Conservation (phyloP, 768 basidiomycete species). For the Boletus insuetus region DNA sequence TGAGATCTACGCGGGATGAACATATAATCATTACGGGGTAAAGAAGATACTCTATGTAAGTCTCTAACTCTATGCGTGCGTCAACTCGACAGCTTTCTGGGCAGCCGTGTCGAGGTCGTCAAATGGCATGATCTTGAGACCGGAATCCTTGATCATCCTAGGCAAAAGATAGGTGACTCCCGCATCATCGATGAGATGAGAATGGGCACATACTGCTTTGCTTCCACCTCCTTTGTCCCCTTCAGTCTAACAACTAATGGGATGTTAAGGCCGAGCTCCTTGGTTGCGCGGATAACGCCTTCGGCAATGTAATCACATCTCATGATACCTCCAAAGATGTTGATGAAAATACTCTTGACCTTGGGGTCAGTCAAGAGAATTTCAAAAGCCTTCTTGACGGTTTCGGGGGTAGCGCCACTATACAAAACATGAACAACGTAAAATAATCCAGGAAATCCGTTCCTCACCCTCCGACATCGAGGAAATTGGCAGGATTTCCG, state of each 20-base stretch:
- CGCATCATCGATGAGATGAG: background rate
- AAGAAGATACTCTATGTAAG: constrained; percentile 34
- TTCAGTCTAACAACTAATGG: constrained; percentile 94
- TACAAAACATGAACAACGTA: background rate
- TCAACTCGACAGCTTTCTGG: constrained; percentile 71
- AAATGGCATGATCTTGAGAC: constrained; percentile 89
- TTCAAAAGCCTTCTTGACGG: constrained; percentile 99
- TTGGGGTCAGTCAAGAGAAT: constrained; percentile 86
- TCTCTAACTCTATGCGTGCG: constrained; percentile 38
- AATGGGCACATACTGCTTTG: constrained; percentile 72
- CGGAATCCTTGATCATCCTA: constrained; percentile 92
- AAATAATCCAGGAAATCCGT: constrained; percentile 12
- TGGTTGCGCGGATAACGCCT: constrained; percentile 97
- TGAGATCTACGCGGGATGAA: background rate
- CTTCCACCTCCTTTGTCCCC: constrained; percentile 95
- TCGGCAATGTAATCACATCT: constrained; percentile 98
- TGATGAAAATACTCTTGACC: constrained; percentile 98
- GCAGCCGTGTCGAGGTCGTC: constrained; percentile 94
- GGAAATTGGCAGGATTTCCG: constrained; percentile 96
- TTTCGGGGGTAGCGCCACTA: constrained; percentile 97
- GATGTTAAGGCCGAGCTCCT: constrained; percentile 80
- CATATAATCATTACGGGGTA: constrained; percentile 16
- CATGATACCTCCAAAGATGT: constrained; percentile 99
- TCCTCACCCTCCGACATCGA: constrained; percentile 90
- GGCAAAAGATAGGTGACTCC: constrained; percentile 3